Conservation (phyloP, 2,329 filamentous ascomycete species). For the Cryphonectria carpinicola region DNA sequence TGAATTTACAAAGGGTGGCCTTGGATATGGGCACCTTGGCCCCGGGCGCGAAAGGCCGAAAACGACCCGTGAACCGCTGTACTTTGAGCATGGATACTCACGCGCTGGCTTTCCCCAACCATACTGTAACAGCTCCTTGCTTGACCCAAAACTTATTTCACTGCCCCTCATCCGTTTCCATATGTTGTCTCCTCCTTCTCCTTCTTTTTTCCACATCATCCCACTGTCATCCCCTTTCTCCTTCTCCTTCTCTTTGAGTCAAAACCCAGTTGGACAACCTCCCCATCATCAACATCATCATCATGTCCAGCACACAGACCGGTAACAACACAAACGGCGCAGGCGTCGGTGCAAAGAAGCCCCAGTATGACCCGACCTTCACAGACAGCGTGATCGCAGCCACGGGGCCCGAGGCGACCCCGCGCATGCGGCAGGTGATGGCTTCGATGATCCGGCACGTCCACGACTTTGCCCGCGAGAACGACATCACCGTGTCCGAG, state of each 20-base stretch:
- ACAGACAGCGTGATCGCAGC: constrained; percentile 73
- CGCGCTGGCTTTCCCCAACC: too few relatives aligned
- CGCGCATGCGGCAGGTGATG: constrained; percentile 71
- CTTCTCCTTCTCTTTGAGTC: not conserved
- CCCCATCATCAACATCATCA: not conserved
- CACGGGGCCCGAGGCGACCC: constrained; percentile 72
- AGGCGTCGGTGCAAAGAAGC: constrained; percentile 35
- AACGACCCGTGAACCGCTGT: not conserved
- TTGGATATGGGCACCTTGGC: not conserved
- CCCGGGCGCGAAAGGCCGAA: not conserved
- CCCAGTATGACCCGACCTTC: constrained; percentile 74
- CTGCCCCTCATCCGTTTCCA: constrained; percentile 5
- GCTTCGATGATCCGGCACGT: constrained; percentile 71
- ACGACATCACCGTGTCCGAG: constrained; percentile 78
- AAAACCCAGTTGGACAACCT: not conserved
- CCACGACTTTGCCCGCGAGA: constrained; percentile 81
- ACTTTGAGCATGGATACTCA: not conserved
- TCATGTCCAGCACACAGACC: constrained; percentile 13
- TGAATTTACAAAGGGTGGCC: not conserved
- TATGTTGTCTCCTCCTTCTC: not conserved
- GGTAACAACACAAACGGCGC: constrained; percentile 35
- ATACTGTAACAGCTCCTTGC: not conserved
- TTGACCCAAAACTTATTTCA: not conserved
- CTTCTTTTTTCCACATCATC: not conserved
- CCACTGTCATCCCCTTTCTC: not conserved